Base-by-base conservation (phyloP, 1,284 basidiomycete species). In the Naganishia liquefaciens region DNA sequence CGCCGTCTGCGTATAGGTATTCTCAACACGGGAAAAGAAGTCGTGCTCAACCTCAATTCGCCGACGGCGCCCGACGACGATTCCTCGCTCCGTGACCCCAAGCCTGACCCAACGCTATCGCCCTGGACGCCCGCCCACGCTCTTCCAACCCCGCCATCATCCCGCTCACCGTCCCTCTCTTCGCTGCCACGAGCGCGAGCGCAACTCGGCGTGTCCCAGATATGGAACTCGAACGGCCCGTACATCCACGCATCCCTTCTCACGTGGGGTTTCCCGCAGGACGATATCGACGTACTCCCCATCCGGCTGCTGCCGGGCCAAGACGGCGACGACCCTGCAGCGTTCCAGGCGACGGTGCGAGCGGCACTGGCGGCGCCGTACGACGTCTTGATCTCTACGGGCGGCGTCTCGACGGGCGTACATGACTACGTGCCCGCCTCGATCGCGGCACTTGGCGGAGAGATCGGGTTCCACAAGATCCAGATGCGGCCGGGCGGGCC, bases 11-110 rank as follows among this genome's bases (percentile, higher is more conserved):
- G 49, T 13, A 57, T 66, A 21, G 64, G 58, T 39, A 53, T 66
- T 0, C 54, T 66, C 43, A 55, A 60, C 10, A 66, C 64, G 37
- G 64, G 64, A 11, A 66, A 66, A 30, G 64, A 66, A 46, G 64
- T 66, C 30, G 57, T 54, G 6, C 21, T 53, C 33, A 54, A 52
- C n/a, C 28, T 33, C 49, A 10, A 53, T 28, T n/a, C 21, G 19
- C 2, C 42, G 27, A n/a, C 21, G 11, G 7, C 11, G 19, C 37
- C 37, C 17, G 15, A 13, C 1, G 6, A n/a, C 7, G 7, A 7
- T 17, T 2, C 5, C 19, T 19, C n/a, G 17, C 19, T 7, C 10
- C 15, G n/a, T 19, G 43, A 19, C 43, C 13, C 9, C 33, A 37
- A 37, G 33, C 33, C 13, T 37, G 33, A 37, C 13, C 6, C 33